Evolutionary conservation across 2,329 filamentous ascomycete genomes (phyloP).

Genomic region (Cercospora zeina): DNA sequence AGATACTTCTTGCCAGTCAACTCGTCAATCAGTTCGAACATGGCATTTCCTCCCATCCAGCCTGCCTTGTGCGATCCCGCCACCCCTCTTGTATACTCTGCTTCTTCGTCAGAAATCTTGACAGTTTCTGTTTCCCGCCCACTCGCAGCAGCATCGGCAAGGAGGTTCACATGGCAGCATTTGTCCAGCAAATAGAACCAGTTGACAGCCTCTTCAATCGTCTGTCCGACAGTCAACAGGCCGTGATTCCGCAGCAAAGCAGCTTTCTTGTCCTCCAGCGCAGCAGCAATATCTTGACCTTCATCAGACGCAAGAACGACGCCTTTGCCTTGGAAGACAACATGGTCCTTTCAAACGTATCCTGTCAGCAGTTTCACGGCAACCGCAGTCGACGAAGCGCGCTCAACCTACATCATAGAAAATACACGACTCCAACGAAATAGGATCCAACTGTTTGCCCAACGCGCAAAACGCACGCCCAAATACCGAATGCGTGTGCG

Average conservation of each 20-base stretch:
- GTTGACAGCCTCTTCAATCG: conserved; percentile 44
- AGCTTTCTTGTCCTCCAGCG: conserved; percentile 41
- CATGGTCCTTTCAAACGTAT: conserved; percentile 30
- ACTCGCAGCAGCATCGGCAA: conserved; percentile 59
- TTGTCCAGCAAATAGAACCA: conserved; percentile 44
- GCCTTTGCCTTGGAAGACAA: conserved; percentile 45
- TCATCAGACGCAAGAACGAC: conserved; percentile 48
- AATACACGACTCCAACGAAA: conserved; percentile 45
- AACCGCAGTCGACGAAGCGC: too few species aligned
- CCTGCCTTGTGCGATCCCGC: conserved; percentile 25
- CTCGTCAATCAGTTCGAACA: conserved; percentile 30
- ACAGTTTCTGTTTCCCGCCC: conserved; percentile 63
- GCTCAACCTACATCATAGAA: conserved; percentile 37
- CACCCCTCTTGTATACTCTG: conserved; percentile 47
- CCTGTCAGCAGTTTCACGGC: conserved; percentile 5
- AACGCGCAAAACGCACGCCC: conserved; percentile 43
- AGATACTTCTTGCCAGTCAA: conserved; percentile 27
- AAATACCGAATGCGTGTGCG: conserved; percentile 43
- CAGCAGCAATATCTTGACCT: conserved; percentile 43
- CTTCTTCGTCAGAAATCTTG: conserved; percentile 67
- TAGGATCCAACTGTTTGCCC: conserved; percentile 42
- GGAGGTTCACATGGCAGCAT: conserved; percentile 41
- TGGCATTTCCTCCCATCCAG: conserved; percentile 23
- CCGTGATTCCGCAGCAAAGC: conserved; percentile 45
- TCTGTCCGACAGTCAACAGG: conserved; percentile 45